phyloP scores from a whole-genome alignment of 2,329 filamentous ascomycete species.

The Fusarium xyrophilum region DNA sequence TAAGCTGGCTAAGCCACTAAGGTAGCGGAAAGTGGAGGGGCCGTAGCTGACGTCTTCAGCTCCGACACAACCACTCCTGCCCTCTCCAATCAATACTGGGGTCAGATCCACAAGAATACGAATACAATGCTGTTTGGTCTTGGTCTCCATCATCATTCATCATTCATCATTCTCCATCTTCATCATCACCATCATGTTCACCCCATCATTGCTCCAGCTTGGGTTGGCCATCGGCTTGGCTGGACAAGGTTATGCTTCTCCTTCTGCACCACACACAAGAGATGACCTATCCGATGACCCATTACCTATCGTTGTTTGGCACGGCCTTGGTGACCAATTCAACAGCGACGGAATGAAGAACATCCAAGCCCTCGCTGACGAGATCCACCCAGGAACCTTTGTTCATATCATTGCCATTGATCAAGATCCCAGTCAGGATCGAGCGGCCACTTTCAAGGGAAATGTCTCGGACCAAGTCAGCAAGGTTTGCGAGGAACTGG shows the following conservation, averaged over 20 bases:
- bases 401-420: conserved; percentile 80
- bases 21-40: conserved; percentile 23
- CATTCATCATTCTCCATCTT: conserved; percentile 2
- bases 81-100: too few relatives aligned
- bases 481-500: conserved; percentile 78
- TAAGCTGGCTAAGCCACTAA: background rate
- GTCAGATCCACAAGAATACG: background rate
- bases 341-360: conserved; percentile 74
- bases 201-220: conserved; percentile 35
- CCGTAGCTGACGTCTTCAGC: conserved; percentile 30
- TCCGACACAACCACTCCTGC: background rate
- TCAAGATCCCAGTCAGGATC: conserved; percentile 71
- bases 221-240: conserved; percentile 44
- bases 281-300: conserved; percentile 65
- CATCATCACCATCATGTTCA: conserved; percentile 20
- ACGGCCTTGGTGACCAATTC: conserved; percentile 80
- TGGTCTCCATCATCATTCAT: background rate
- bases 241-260: conserved; percentile 31
- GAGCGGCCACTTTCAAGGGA: conserved; percentile 86
- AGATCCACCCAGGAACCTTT: conserved; percentile 80
- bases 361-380: conserved; percentile 74
- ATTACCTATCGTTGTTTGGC: conserved; percentile 93
- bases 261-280: conserved; percentile 29
- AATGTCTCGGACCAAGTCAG: conserved; percentile 83
- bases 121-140: background rate